phyloP scores from a whole-genome alignment of 352 stramenopile genomes.

The Pythium aristosporum region DNA sequence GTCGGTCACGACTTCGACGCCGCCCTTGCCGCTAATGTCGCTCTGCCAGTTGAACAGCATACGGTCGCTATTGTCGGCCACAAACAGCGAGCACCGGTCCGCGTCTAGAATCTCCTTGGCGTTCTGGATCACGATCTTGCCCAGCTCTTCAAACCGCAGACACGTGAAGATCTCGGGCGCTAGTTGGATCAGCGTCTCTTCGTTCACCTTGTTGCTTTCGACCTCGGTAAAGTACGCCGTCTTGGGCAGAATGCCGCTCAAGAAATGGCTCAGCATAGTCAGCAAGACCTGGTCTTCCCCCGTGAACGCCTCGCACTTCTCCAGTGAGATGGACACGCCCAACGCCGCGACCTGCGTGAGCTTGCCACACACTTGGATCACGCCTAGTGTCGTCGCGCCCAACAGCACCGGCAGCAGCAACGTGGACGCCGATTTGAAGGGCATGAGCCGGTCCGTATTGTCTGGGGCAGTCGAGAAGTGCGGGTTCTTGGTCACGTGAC shows the following conservation, averaged over 20 bases:
- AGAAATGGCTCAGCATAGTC: conserved; percentile 54
- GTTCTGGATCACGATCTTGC: conserved; percentile 76
- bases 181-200: conserved; percentile 72
- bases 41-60: conserved; percentile 76
- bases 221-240: conserved; percentile 78
- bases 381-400: conserved; percentile 34
- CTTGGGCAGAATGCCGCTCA: conserved; percentile 64
- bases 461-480: conserved; percentile 51
- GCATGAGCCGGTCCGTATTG: conserved; percentile 62
- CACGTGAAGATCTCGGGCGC: conserved; percentile 80
- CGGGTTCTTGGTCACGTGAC: conserved; percentile 44
- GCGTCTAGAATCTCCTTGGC: conserved; percentile 74
- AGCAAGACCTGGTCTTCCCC: conserved; percentile 55
- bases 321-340: conserved; percentile 57
- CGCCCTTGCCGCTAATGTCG: conserved; percentile 55
- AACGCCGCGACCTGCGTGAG: conserved; percentile 53
- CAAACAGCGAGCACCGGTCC: conserved; percentile 74
- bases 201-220: conserved; percentile 80
- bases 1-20: conserved; percentile 52
- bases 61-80: conserved; percentile 48
- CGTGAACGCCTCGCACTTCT: conserved; percentile 61
- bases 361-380: conserved; percentile 71
- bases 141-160: conserved; percentile 73
- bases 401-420: conserved; percentile 57
- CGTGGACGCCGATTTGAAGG: conserved; percentile 54